These are phyloP conservation scores for Aspergillus sergii DNA, from an alignment of 2,329 filamentous ascomycete genomes.

Conservation along the genomic window DNA sequence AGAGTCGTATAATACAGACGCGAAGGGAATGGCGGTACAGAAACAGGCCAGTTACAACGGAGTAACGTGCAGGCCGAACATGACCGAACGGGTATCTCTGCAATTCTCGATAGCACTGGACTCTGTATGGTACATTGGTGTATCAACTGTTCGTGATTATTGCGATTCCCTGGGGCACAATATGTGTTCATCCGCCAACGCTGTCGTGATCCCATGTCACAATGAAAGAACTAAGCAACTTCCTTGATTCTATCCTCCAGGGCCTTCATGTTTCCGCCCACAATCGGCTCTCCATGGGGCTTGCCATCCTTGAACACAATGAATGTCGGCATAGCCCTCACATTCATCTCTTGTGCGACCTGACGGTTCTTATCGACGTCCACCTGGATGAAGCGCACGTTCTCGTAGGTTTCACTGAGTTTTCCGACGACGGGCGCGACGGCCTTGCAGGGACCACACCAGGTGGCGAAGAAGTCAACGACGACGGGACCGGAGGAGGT, in stretches of 20 bases:
- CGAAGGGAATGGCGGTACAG: no score
- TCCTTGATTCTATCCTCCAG: slow-evolving; percentile 31
- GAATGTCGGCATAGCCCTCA: slow-evolving; percentile 52
- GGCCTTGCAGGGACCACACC: slow-evolving; percentile 61
- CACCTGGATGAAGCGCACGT: slow-evolving; percentile 57
- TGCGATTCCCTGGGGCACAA: not conserved
- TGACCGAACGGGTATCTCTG: not conserved
- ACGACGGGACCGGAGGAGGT: slow-evolving; percentile 55
- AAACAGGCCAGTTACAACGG: no score
- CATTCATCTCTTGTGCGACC: slow-evolving; percentile 52
- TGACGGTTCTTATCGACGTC: slow-evolving; percentile 57
- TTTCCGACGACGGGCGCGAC: slow-evolving; percentile 56
- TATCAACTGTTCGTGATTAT: not conserved
- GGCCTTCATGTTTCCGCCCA: slow-evolving; percentile 31
- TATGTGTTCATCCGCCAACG: not conserved
- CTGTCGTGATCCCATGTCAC: not conserved
- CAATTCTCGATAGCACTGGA: not conserved
- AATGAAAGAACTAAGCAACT: slow-evolving; percentile 10
- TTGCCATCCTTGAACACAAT: slow-evolving; percentile 44
- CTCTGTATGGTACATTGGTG: not conserved
- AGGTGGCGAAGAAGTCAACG: slow-evolving; percentile 58
- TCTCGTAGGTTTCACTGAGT: slow-evolving; percentile 53
- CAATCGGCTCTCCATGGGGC: slow-evolving; percentile 30
- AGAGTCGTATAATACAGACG: no score
- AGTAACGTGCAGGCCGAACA: not conserved